Evolutionary conservation across 1,284 basidiomycete species (phyloP), one percentile per base, ranked within the genome.

Genomic region (Ceratobasidium sp.): DNA sequence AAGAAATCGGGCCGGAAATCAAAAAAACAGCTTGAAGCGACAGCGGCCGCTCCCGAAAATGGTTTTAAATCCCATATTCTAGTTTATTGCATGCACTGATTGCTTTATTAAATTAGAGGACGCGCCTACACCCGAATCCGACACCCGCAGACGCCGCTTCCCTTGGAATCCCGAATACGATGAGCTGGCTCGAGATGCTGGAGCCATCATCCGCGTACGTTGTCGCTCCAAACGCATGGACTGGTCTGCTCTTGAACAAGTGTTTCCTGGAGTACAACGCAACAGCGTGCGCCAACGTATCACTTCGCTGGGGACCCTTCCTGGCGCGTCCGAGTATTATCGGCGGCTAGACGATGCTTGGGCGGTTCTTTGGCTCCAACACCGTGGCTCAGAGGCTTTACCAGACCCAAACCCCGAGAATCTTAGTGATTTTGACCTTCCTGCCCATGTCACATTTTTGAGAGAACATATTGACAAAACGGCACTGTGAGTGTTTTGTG

Each of bases 111-210:
- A 43, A 29, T 6, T 22, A 44, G 37, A 70, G 17, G 29, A 37
- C n/a, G 15, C 34, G 3, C 29, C 56, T 9, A 5, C 29, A 19
- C 40, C 17, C 52, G 78, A 66, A 37, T 52, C 76, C 11, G 69
- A 71, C n/a, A 51, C 64, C 37, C 80, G 89, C 46, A 86, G 92
- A 51, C 87, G 89, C 78, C 89, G 94, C 70, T 95, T 94, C 82
- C 89, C 90, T 67, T 97, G 95, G 95, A 94, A 89, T 73, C 84
- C 88, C 65, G 93, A 96, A 66, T 95, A 91, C 78, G 95, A 97
- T 79, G 96, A 97, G 78, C 87, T 96, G 40, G 90, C 92, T 52
- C 89, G 93, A 70, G 96, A 98, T 81, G 91, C 92, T 0, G 92
- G 90, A 57, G 93, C 90, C 1, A 91, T 98, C 79, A 90, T 98